Conservation (phyloP, 2,329 filamentous ascomycete species). For the Epicoccum sorghinum region DNA sequence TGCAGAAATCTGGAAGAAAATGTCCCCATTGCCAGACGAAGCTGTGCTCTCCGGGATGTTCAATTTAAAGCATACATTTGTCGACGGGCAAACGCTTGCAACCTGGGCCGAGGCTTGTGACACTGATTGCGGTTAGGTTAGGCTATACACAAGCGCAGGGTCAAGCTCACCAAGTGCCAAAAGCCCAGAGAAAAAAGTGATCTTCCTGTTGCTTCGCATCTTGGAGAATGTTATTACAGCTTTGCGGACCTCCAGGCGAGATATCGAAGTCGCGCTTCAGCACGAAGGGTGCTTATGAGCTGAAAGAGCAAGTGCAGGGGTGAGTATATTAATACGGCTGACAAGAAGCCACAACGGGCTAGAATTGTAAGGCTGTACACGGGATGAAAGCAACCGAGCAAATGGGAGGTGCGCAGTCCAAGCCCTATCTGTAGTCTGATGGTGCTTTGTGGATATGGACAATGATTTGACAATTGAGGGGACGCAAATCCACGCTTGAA, state of each 20-base stretch:
- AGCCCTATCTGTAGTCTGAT: slow-evolving; percentile 2
- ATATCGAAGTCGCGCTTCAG: neutral
- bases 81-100: slow-evolving; percentile 34
- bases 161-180: slow-evolving; percentile 34
- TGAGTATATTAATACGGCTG: slow-evolving; percentile 14
- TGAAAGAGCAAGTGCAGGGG: slow-evolving; percentile 11
- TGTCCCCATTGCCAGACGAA: slow-evolving; percentile 58
- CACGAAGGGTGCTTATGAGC: slow-evolving; percentile 2
- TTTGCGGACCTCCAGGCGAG: neutral
- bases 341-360: slow-evolving; percentile 6
- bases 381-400: slow-evolving; percentile 11
- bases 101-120: slow-evolving; percentile 39
- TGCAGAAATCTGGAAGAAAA: slow-evolving; percentile 64
- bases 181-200: slow-evolving; percentile 26
- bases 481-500: slow-evolving; percentile 2
- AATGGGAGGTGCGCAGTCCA: slow-evolving; percentile 3
- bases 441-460: slow-evolving; percentile 17
- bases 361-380: neutral
- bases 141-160: neutral
- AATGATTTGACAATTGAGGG: slow-evolving; percentile 20
- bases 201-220: slow-evolving; percentile 21
- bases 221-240: slow-evolving; percentile 2
- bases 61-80: slow-evolving; percentile 55
- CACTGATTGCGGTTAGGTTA: slow-evolving; percentile 30
- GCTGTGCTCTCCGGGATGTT: slow-evolving; percentile 62